A percentile compares a stretch with the other conserved stretches of the same genome.
Conservation (phyloP, 805 yeast species). For the Yarrowia sp. region DNA sequence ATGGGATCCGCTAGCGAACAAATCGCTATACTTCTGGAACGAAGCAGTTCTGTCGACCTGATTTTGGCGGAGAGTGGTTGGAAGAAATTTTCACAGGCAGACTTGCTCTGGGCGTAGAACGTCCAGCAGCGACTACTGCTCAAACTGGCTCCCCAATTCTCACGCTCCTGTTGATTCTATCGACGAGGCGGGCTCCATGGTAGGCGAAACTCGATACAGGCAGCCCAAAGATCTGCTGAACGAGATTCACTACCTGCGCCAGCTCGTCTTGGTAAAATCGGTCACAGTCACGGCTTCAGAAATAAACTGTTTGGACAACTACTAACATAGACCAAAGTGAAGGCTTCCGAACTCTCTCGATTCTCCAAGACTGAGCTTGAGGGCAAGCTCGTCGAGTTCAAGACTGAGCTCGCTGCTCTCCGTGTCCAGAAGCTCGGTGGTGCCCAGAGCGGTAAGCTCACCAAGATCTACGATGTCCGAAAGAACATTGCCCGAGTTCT, state of each 20-base stretch:
- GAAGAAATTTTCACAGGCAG: neutral
- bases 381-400: constrained; percentile 89
- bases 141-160: too few species aligned
- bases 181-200: too few species aligned
- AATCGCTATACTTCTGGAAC: neutral
- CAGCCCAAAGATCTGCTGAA: neutral
- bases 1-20: neutral
- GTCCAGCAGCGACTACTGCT: too few species aligned
- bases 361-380: constrained; percentile 96
- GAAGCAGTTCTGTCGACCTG: neutral
- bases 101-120: too few species aligned
- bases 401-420: constrained; percentile 93
- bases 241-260: neutral
- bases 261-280: too few species aligned
- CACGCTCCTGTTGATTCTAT: too few species aligned
- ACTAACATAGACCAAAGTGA: constrained; percentile 43
- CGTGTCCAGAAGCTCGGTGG: constrained; percentile 93
- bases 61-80: neutral
- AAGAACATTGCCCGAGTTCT: constrained; percentile 98
- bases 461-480: constrained; percentile 96
- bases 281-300: too few species aligned
- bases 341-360: constrained; percentile 94
- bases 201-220: too few species aligned
- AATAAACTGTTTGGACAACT: neutral
- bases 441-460: constrained; percentile 67